A percentile compares a stretch with the other conserved stretches of the same genome.
These are phyloP conservation scores for Stylosanthes scabra DNA, from an alignment of 331 rosid genomes.

Conservation along the genomic window DNA sequence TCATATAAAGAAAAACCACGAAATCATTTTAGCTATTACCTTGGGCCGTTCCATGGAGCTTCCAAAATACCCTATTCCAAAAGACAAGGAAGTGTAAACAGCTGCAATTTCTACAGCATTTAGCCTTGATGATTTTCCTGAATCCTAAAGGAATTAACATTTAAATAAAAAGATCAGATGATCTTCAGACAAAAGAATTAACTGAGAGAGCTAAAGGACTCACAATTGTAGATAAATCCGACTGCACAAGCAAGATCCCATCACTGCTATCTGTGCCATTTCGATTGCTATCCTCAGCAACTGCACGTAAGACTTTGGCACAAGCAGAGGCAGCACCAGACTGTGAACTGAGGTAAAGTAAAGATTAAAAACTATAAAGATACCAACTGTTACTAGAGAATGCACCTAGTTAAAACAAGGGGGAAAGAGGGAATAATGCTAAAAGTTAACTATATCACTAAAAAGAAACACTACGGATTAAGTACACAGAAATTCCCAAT, in stretches of 20 bases:
- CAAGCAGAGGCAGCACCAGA: slow-evolving; percentile 94
- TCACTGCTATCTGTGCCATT: slow-evolving; percentile 71
- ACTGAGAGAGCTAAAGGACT: slow-evolving; percentile 44
- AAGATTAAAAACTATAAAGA: slow-evolving; percentile 19
- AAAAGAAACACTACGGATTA: no score
- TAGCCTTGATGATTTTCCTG: slow-evolving; percentile 68
- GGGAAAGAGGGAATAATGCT: not conserved
- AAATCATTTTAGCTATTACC: slow-evolving; percentile 48
- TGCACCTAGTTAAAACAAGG: not conserved
- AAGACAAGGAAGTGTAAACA: slow-evolving; percentile 80
- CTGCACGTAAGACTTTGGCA: slow-evolving; percentile 67
- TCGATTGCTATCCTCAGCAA: slow-evolving; percentile 62
- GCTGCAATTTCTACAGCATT: slow-evolving; percentile 89
- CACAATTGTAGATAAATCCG: slow-evolving; percentile 67
- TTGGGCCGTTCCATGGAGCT: slow-evolving; percentile 94
- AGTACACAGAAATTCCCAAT: no score
- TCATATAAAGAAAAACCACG: slow-evolving; percentile 26
- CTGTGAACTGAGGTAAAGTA: slow-evolving; percentile 66
- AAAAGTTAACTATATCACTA: no score
- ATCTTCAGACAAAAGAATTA: slow-evolving; percentile 27
- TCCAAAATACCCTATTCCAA: slow-evolving; percentile 91
- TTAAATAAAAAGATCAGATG: slow-evolving; percentile 18
- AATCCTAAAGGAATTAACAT: slow-evolving; percentile 53
- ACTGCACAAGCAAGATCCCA: slow-evolving; percentile 86
- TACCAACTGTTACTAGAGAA: not conserved